phyloP scores from a whole-genome alignment of 305 asterid genomes.

The Fraxinus dipetala region DNA sequence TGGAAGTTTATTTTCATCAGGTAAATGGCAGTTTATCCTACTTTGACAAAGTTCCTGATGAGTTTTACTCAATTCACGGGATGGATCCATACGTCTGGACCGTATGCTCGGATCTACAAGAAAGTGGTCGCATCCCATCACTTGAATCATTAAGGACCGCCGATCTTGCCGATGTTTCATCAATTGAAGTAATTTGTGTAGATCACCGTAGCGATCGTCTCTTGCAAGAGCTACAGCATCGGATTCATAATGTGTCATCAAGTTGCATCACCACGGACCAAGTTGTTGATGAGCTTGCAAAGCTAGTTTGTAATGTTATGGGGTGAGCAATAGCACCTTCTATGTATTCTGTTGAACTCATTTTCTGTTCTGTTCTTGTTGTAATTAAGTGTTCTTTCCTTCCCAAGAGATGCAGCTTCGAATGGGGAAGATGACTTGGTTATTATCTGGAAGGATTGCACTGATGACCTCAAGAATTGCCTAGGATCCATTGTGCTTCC shows the following conservation, averaged over 20 bases:
- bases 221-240: constrained; percentile 79
- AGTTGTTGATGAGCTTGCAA: constrained; percentile 90
- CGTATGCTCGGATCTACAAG: constrained; percentile 79
- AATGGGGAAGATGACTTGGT: constrained; percentile 68
- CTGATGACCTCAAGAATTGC: constrained; percentile 80
- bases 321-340: constrained; percentile 63
- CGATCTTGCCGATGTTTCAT: constrained; percentile 55
- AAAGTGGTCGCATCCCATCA: constrained; percentile 83
- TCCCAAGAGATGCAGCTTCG: constrained; percentile 59
- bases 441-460: constrained; percentile 74
- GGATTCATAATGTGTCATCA: constrained; percentile 53
- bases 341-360: constrained; percentile 11
- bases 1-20: constrained; percentile 41
- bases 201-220: constrained; percentile 73
- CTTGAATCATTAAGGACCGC: constrained; percentile 69
- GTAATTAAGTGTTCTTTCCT: constrained; percentile 36
- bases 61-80: constrained; percentile 85
- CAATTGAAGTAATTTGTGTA: constrained; percentile 77
- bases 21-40: constrained; percentile 90
- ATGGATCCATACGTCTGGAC: constrained; percentile 97
- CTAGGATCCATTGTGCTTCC: constrained; percentile 81
- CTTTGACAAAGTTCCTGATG: constrained; percentile 77
- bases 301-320: constrained; percentile 85
- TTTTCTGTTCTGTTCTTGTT: constrained; percentile 15
- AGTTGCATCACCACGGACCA: constrained; percentile 62